phyloP scores from a whole-genome alignment of 2,329 filamentous ascomycete genomes.

The Grosmannia huntii region DNA sequence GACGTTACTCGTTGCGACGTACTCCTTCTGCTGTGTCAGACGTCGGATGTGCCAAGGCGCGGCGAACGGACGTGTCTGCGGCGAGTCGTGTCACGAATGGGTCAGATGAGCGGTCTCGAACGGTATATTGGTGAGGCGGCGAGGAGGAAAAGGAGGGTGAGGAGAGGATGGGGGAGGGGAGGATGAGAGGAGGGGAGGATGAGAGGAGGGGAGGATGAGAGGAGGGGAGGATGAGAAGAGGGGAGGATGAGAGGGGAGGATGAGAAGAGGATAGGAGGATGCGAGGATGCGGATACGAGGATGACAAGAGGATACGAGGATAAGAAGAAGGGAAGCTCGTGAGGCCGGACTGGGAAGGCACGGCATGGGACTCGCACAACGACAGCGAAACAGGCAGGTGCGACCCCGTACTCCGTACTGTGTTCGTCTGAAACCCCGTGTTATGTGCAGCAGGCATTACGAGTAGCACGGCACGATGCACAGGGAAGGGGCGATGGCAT shows the following conservation, averaged over 20 bases:
- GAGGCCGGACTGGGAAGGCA: not conserved
- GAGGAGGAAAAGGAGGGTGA: no score
- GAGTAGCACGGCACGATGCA: not conserved
- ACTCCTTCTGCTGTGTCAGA: not conserved
- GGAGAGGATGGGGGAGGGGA: no score
- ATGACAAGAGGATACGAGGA: not conserved
- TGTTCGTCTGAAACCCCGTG: not conserved
- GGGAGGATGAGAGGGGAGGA: not conserved
- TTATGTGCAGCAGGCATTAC: not conserved
- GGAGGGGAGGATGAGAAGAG: not conserved
- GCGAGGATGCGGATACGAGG: not conserved
- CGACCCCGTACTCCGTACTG: not conserved
- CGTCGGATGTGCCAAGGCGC: not conserved
- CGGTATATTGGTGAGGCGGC: no score
- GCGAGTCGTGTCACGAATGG: not conserved
- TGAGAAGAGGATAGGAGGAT: not conserved
- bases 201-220: not conserved
- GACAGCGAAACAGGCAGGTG: not conserved
- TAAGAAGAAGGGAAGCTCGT: no score
- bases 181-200: not conserved
- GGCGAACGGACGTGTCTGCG: not conserved
- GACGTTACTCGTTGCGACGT: no score
- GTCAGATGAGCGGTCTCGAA: no score
- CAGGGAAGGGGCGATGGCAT: no score
- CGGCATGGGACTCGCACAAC: not conserved